phyloP scores from a whole-genome alignment of 306 rosid genomes.

The Acacia melanoxylon region DNA sequence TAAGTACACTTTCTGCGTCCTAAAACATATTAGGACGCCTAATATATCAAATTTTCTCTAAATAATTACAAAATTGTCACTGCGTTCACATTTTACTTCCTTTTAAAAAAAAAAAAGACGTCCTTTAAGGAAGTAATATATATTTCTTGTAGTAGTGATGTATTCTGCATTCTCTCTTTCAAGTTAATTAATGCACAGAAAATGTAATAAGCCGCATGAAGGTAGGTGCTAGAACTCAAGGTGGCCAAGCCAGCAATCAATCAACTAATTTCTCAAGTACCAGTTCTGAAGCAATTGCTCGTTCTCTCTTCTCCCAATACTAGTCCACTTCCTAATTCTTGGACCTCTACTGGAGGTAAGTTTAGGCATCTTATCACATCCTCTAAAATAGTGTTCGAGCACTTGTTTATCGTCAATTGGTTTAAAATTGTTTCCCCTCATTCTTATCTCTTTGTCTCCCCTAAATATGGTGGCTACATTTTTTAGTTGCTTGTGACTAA shows the following conservation, averaged over 20 bases:
- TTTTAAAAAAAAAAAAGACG: no score
- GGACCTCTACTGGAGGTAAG: conserved; percentile 66
- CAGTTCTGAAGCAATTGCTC: conserved; percentile 44
- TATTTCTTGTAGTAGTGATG: no score
- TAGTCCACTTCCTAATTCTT: conserved; percentile 86
- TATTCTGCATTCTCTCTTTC: no score
- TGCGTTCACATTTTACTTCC: no score
- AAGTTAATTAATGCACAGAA: no score
- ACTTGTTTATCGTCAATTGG: not conserved
- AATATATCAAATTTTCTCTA: no score
- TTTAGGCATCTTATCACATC: conserved; percentile 23
- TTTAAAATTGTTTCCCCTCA: not conserved
- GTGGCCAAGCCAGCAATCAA: conserved; percentile 49
- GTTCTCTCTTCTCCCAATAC: no score
- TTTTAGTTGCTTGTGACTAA: conserved; percentile 10
- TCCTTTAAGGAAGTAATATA: no score
- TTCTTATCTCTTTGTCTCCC: not conserved
- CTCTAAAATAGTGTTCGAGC: conserved; percentile 3
- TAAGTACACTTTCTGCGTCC: no score
- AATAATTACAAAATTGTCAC: no score
- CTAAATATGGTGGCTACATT: conserved; percentile 20
- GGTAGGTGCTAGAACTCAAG: conserved; percentile 33
- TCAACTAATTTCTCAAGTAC: conserved; percentile 51
- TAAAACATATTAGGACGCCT: no score
- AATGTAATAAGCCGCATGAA: no score